These are phyloP conservation scores for Pezicula rhizophila DNA, from an alignment of 2,329 filamentous ascomycete genomes.

Conservation along the genomic window DNA sequence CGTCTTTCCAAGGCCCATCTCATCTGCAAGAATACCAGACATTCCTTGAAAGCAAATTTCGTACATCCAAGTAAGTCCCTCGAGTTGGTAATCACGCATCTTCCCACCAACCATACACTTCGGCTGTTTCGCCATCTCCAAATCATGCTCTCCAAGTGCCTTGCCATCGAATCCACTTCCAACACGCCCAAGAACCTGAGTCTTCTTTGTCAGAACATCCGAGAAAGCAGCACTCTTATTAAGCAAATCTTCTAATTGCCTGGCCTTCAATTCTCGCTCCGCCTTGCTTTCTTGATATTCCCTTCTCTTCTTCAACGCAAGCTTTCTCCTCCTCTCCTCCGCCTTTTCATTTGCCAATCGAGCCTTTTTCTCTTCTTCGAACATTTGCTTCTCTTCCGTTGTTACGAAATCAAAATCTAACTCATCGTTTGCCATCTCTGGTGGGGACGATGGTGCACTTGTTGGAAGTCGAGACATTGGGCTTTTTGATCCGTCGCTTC, in stretches of 20 bases:
- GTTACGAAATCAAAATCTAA: slow-evolving; percentile 16
- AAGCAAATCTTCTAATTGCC: slow-evolving; percentile 53
- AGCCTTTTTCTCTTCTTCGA: slow-evolving; percentile 40
- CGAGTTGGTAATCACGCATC: slow-evolving; percentile 91
- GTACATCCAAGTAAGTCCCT: slow-evolving; percentile 91
- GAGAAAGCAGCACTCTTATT: slow-evolving; percentile 55
- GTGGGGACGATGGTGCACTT: slow-evolving; percentile 21
- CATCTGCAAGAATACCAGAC: slow-evolving; percentile 55
- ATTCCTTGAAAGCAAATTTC: slow-evolving; percentile 56
- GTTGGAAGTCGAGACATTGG: slow-evolving; percentile 12
- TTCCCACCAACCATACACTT: slow-evolving; percentile 77
- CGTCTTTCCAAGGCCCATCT: slow-evolving; percentile 57
- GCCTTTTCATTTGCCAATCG: slow-evolving; percentile 41
- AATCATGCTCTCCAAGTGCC: slow-evolving; percentile 54
- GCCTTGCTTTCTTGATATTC: slow-evolving; percentile 38
- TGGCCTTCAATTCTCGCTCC: slow-evolving; percentile 52
- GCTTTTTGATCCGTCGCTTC: not conserved
- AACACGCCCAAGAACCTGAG: slow-evolving; percentile 54
- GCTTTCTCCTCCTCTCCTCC: slow-evolving; percentile 27
- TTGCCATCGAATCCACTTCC: slow-evolving; percentile 56
- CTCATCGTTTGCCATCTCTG: slow-evolving; percentile 10
- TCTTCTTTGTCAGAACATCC: slow-evolving; percentile 58
- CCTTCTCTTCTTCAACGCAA: slow-evolving; percentile 39
- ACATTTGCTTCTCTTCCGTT: slow-evolving; percentile 22
- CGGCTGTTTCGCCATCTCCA: slow-evolving; percentile 80